Percentiles rank a stretch among this genome's conserved stretches.
phyloP scores from a whole-genome alignment of 75 land plant genomes.

The Cupressus sempervirens region DNA sequence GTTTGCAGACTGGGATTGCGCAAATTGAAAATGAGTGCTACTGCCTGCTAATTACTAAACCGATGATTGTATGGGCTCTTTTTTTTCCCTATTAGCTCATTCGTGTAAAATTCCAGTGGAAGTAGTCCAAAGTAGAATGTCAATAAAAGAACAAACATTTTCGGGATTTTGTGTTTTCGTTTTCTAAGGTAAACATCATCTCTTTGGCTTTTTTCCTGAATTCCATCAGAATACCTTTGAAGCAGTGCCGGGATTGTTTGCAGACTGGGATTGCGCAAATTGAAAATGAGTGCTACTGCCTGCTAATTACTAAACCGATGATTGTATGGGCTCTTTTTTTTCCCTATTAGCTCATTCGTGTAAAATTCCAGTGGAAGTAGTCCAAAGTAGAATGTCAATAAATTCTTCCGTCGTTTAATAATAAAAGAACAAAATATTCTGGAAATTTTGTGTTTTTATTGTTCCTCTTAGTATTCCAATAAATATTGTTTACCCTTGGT shows the following conservation, averaged over 20 bases:
- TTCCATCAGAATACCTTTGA: not conserved
- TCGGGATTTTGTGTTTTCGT: not conserved
- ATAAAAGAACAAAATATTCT: no score
- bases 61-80: not conserved
- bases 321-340: not conserved
- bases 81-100: not conserved
- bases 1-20: not conserved
- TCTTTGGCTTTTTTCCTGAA: no score
- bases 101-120: not conserved
- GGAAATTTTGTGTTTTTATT: not conserved
- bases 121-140: not conserved
- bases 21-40: not conserved
- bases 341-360: not conserved
- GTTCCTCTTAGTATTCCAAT: not conserved
- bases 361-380: not conserved
- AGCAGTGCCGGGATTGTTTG: not conserved
- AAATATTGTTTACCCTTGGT: no score
- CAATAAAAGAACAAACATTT: no score
- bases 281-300: not conserved
- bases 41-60: not conserved
- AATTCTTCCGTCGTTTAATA: no score
- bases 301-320: not conserved
- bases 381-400: no score
- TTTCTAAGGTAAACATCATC: not conserved
- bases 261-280: not conserved